Evolutionary conservation across 306 rosid species (phyloP).

Genomic region (Dalbergia cochinchinensis): DNA sequence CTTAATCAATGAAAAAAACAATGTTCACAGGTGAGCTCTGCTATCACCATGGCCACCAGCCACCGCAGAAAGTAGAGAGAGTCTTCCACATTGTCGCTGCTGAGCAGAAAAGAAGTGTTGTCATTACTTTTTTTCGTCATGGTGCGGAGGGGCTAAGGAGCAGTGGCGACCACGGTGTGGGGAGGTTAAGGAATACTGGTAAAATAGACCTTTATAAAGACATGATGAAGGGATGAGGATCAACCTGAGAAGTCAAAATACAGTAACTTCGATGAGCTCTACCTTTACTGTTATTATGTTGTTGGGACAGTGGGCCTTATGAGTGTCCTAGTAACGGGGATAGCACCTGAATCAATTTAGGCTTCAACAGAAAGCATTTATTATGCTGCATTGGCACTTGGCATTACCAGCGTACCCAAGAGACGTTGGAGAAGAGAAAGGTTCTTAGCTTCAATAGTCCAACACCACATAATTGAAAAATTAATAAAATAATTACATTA

Average conservation of each 20-base stretch:
- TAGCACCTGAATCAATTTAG: constrained; percentile 68
- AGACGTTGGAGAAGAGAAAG: constrained; percentile 99
- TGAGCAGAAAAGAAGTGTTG: too few species aligned
- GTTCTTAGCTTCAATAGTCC: constrained; percentile 24
- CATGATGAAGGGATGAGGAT: constrained; percentile 98
- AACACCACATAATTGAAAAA: not conserved
- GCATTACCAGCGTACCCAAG: constrained; percentile 94
- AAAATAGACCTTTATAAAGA: constrained; percentile 86
- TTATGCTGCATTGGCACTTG: too few species aligned
- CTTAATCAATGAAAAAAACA: too few species aligned
- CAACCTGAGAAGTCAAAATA: constrained; percentile 85
- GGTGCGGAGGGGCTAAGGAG: too few species aligned
- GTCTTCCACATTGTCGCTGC: too few species aligned
- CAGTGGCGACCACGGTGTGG: too few species aligned
- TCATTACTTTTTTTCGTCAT: too few species aligned
- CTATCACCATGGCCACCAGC: too few species aligned
- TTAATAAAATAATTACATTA: too few species aligned
- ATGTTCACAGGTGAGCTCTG: too few species aligned
- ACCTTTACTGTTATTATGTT: constrained; percentile 95
- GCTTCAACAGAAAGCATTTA: constrained; percentile 90
- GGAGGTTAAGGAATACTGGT: too few species aligned
- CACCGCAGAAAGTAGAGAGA: too few species aligned
- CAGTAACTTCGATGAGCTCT: constrained; percentile 87
- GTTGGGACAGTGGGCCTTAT: constrained; percentile 98
- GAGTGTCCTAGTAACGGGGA: constrained; percentile 98